These are phyloP conservation scores for Cenococcum geophilum DNA, from an alignment of 495 filamentous ascomycete species.

Conservation along the genomic window DNA sequence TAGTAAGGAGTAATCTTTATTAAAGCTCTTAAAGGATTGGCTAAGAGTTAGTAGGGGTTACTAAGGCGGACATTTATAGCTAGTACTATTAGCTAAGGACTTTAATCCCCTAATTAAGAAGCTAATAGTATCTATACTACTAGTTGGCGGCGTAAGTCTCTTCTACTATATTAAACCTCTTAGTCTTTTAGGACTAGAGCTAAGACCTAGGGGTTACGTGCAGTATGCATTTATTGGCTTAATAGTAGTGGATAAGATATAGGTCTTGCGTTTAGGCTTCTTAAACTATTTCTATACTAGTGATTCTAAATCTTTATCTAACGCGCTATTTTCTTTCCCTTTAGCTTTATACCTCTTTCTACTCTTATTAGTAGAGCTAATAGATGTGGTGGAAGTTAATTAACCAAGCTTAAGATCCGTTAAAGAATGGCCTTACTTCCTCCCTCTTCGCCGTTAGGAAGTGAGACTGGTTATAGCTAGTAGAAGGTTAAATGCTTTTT, in stretches of 20 bases:
- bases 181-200: constrained; percentile 32
- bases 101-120: not conserved
- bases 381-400: constrained; percentile 10
- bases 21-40: not conserved
- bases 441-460: not conserved
- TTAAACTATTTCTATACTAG: not conserved
- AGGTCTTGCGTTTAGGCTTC: constrained; percentile 30
- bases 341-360: not conserved
- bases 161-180: constrained; percentile 38
- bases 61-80: no score
- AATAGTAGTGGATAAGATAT: constrained; percentile 23
- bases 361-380: constrained; percentile 6
- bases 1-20: not conserved
- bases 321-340: constrained; percentile 4
- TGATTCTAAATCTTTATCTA: not conserved
- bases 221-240: constrained; percentile 27
- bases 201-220: constrained; percentile 33
- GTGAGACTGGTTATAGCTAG: not conserved
- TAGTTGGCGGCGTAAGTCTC: constrained; percentile 17
- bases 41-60: not conserved
- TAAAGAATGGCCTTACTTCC: not conserved
- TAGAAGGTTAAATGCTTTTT: not conserved
- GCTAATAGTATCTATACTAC: not conserved
- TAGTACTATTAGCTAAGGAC: not conserved
- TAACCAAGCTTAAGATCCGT: constrained; percentile 1